Evolutionary conservation across 192 early-diverging fungal species (phyloP).

Genomic region (Backusella psychrophila): DNA sequence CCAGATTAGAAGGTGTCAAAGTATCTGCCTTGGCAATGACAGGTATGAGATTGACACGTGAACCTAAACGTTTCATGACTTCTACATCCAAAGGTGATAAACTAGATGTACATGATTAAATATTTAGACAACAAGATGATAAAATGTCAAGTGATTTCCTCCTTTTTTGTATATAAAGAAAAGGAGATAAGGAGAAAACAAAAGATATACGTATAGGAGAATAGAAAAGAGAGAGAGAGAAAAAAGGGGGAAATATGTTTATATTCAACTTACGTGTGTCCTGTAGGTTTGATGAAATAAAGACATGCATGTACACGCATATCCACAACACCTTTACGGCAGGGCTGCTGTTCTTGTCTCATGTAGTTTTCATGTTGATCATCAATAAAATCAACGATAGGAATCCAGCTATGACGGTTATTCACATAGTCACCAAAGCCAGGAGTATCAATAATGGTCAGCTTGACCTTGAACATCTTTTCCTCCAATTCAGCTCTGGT

Average conservation of each 20-base stretch:
- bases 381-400: constrained; percentile 97
- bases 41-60: constrained; percentile 96
- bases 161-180: not conserved
- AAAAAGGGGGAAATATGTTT: not conserved
- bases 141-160: too few relatives aligned
- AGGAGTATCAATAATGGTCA: constrained; percentile 92
- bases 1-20: constrained; percentile 85
- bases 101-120: constrained; percentile 30
- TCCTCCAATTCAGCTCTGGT: constrained; percentile 97
- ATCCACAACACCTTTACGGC: constrained; percentile 85
- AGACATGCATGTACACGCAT: constrained; percentile 97
- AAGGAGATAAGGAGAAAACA: not conserved
- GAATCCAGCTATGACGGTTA: constrained; percentile 96
- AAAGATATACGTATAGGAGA: too few relatives aligned
- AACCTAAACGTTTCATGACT: constrained; percentile 96
- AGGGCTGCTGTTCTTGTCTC: constrained; percentile 86
- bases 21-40: constrained; percentile 99
- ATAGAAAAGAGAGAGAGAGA: not conserved
- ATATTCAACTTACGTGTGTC: constrained; percentile 69
- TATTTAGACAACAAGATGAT: not conserved
- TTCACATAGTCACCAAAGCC: constrained; percentile 91
- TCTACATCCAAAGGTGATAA: constrained; percentile 93
- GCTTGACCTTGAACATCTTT: constrained; percentile 96
- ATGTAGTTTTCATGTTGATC: constrained; percentile 96
- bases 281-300: constrained; percentile 98